Evolutionary conservation across 495 filamentous ascomycete species (phyloP).

Genomic region (Pyronema omphalodes): DNA sequence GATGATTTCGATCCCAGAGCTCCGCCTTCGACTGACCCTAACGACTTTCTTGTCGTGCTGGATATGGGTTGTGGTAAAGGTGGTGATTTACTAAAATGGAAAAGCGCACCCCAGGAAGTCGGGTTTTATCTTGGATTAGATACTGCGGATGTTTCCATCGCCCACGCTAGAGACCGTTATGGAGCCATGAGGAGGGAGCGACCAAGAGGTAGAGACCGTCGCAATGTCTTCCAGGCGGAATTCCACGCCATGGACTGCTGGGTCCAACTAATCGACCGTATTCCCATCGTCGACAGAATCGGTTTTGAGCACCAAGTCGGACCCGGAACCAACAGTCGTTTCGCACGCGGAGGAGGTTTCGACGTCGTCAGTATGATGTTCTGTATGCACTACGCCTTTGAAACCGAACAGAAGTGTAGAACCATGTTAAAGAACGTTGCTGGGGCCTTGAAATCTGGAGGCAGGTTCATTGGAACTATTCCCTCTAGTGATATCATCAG

Average conservation of each 20-base stretch:
- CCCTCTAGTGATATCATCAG: slow-evolving; percentile 82
- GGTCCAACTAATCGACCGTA: slow-evolving; percentile 54
- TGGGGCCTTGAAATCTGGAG: slow-evolving; percentile 75
- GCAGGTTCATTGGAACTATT: slow-evolving; percentile 80
- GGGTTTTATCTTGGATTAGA: slow-evolving; percentile 84
- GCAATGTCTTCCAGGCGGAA: slow-evolving; percentile 54
- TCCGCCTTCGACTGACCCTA: slow-evolving; percentile 22
- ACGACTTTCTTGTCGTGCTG: slow-evolving; percentile 47
- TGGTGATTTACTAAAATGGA: slow-evolving; percentile 90
- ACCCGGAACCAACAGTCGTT: slow-evolving; percentile 37
- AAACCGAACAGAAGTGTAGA: slow-evolving; percentile 69
- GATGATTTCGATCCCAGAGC: slow-evolving; percentile 48
- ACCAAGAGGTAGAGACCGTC: slow-evolving; percentile 35
- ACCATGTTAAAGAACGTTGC: slow-evolving; percentile 89
- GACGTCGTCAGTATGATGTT: slow-evolving; percentile 99
- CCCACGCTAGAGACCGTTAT: slow-evolving; percentile 75
- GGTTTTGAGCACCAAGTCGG: slow-evolving; percentile 57
- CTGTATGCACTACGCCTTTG: slow-evolving; percentile 97
- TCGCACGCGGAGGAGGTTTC: slow-evolving; percentile 48
- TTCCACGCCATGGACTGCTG: slow-evolving; percentile 86
- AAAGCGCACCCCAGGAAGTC: slow-evolving; percentile 65
- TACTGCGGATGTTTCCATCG: slow-evolving; percentile 75
- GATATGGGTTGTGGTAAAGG: slow-evolving; percentile 96
- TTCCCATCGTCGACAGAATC: slow-evolving; percentile 60
- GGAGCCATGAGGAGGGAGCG: slow-evolving; percentile 38